Evolutionary conservation across 805 yeast species (phyloP), one percentile per base, ranked within the genome.

Genomic region (Candida qinlingensis): DNA sequence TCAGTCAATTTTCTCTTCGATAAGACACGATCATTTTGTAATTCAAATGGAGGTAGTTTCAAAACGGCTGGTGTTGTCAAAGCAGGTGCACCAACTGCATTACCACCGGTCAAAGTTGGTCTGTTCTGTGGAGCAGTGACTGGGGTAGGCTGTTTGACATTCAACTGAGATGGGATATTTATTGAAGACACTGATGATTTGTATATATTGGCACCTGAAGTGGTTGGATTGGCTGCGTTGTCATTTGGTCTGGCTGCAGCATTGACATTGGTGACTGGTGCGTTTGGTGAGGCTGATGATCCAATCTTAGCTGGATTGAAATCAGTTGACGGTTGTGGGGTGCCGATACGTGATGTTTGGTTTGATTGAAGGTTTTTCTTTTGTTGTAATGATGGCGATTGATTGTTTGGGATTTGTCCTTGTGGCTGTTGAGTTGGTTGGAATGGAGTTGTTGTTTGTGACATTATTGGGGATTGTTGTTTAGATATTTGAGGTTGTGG

Each of bases 1-100:
- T 94, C 99, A 54, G 87, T 78, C 55, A 94, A 74, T 64, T 94
- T 94, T 45, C 99, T 75, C 65, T 94, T 94, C 37, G 94, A 85
- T 62, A 94, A 71, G 1, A 91, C 95, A 29, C 97, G 69, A 43
- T 86, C 89, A 7, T 87, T 85, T 53, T 82, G 87, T 56, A 88
- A 71, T 59, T 90, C 97, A 62, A 85, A 87, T 5, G 85, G 81
- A 25, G 96, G 97, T 41, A 91, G 76, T 54, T 81, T 83, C 43
- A 81, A 71, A 46, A 83, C 61, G 0, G 86, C 87, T 1, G 97
- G 97, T 2, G 90, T 79, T 12, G 87, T 81, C 48, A 91, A 66
- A 29, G 86, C 75, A 56, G 96, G 73, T 48, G 84, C 70, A 67
- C 81, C 70, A 51, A 84, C 76, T 1, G 96, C 94, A 48, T 81